Evolutionary conservation across 2,329 filamentous ascomycete genomes (phyloP), one percentile per base, ranked within the genome.

Genomic region (Coleophoma crateriformis): DNA sequence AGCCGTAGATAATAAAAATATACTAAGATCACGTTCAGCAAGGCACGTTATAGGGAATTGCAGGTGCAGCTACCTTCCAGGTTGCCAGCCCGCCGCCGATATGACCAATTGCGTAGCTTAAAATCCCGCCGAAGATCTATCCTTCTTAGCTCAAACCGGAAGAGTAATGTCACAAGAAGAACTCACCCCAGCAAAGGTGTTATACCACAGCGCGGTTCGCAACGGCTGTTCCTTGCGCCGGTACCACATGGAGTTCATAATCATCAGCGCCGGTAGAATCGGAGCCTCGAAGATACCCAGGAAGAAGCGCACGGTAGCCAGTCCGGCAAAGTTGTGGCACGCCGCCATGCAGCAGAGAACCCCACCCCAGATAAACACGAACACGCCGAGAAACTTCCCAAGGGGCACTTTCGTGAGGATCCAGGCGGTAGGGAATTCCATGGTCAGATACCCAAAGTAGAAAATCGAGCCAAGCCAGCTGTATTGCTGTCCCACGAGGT

Each of bases 211-310:
- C 11, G 75, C 73, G 8, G 77, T 75, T 1, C 79, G 67, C 45
- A 76, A 58, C 0, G 78, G 79, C 61, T 82, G 79, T 55, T 82
- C 79, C 51, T 72, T 68, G 45, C 78, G 70, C 34, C 76, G 71
- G 68, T 77, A 83, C 79, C 79, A 83, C 75, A 79, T 80, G 48
- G 76, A 72, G 1, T 77, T 79, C 38, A 80, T 75, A 27, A 76
- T 75, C 7, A 79, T 69, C 53, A 79, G 80, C 76, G 10, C 70
- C 61, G 46, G 50, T 27, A 52, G 33, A 15, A 41, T 50, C 12
- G 33, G 41, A n/a, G 50, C 50, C 41, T 53, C 50, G 46, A 71
- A 71, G 3, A 64, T 57, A 4, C 71, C 71, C 7, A 73, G 60
- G 4, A 67, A 58, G 33, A 72, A 70, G 15, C 46, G 41, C 19